Percentiles rank a stretch among this genome's conserved stretches.
Evolutionary conservation across 176 grass and related monocot species (phyloP).

Genomic region (Pharus latifolius): DNA sequence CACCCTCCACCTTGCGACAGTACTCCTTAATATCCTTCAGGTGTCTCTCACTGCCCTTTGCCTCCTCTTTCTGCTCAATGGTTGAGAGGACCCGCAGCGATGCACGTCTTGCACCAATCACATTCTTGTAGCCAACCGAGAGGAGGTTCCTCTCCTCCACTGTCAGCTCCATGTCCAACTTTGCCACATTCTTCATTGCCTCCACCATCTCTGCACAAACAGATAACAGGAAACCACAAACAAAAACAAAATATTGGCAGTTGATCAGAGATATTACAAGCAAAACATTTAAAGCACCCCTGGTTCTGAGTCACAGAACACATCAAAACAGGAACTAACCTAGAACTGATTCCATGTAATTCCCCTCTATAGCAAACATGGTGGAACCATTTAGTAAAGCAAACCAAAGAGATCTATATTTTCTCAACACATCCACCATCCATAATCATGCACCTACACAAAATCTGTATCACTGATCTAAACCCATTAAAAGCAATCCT

Average conservation of each 20-base stretch:
- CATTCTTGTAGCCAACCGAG: constrained; percentile 59
- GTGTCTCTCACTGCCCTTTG: constrained; percentile 38
- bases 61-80: constrained; percentile 45
- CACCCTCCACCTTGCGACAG: constrained; percentile 39
- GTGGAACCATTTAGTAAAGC: background rate
- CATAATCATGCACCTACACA: background rate
- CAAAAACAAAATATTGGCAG: background rate
- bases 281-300: background rate
- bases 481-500: background rate
- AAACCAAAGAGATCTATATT: background rate
- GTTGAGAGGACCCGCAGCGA: constrained; percentile 42
- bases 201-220: constrained; percentile 48
- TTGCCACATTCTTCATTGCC: constrained; percentile 48
- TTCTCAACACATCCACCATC: background rate
- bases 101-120: constrained; percentile 34
- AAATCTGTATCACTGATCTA: background rate
- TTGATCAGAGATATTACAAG: background rate
- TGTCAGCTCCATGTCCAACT: constrained; percentile 41
- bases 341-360: background rate
- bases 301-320: background rate
- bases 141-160: constrained; percentile 58
- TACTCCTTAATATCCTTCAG: constrained; percentile 29
- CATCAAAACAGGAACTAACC: background rate
- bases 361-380: no score
- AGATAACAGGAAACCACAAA: background rate